A percentile compares a stretch with the other conserved stretches of the same genome.
phyloP scores from a whole-genome alignment of 306 rosid species.

The Rubus parviflorus region DNA sequence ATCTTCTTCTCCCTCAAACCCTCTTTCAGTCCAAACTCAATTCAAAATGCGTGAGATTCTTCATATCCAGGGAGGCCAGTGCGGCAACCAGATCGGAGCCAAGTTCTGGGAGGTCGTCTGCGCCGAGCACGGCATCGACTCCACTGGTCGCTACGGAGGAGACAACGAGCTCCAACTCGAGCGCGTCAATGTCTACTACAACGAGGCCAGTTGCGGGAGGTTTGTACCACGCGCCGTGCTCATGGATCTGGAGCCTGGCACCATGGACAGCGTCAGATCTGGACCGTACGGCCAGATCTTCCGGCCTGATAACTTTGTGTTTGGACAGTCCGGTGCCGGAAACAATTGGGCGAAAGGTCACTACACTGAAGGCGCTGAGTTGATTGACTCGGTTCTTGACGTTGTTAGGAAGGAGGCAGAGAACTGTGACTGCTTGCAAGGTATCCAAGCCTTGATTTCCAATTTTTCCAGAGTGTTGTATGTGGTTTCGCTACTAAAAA shows the following conservation, averaged over 20 bases:
- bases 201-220: slow-evolving; percentile 65
- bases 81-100: slow-evolving; percentile 75
- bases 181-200: slow-evolving; percentile 69
- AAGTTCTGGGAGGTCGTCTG: slow-evolving; percentile 77
- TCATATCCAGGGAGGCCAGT: slow-evolving; percentile 69
- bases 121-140: slow-evolving; percentile 63
- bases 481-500: neutral
- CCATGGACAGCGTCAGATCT: slow-evolving; percentile 73
- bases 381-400: slow-evolving; percentile 69
- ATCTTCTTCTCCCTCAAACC: neutral
- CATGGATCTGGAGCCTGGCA: slow-evolving; percentile 71
- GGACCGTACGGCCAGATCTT: slow-evolving; percentile 69
- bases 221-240: slow-evolving; percentile 63
- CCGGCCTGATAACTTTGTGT: slow-evolving; percentile 62
- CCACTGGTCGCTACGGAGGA: slow-evolving; percentile 57
- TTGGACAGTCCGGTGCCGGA: slow-evolving; percentile 71
- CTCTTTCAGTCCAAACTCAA: neutral
- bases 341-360: slow-evolving; percentile 79
- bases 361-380: slow-evolving; percentile 70
- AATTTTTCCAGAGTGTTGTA: neutral
- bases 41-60: slow-evolving; percentile 62
- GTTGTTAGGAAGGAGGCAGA: slow-evolving; percentile 71
- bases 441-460: slow-evolving; percentile 16
- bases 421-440: slow-evolving; percentile 70
- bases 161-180: slow-evolving; percentile 64